Percentiles rank a stretch among this genome's conserved stretches.
These are phyloP conservation scores for Tephrocybe rancida DNA, from an alignment of 768 basidiomycete species.

Conservation along the genomic window DNA sequence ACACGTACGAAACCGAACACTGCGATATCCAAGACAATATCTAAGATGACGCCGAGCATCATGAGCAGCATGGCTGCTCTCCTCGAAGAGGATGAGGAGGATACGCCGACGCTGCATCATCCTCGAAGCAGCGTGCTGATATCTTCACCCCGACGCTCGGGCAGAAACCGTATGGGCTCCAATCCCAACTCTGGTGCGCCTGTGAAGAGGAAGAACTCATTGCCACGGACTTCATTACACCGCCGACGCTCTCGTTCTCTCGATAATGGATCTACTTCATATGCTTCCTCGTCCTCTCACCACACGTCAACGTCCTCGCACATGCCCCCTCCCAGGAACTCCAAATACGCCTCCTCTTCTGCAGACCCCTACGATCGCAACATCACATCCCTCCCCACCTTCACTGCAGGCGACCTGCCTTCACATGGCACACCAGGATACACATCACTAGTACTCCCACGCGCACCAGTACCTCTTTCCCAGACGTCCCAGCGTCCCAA, in stretches of 20 bases:
- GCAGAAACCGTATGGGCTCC: slow-evolving; percentile 11
- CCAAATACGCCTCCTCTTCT: slow-evolving; percentile 25
- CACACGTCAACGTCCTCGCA: slow-evolving; percentile 8
- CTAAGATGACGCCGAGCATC: slow-evolving; percentile 39
- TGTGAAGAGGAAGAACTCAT: slow-evolving; percentile 3
- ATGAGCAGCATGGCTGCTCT: slow-evolving; percentile 56
- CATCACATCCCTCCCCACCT: slow-evolving; percentile 21
- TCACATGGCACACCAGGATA: slow-evolving; percentile 63
- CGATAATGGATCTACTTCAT: slow-evolving; percentile 9
- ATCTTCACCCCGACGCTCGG: slow-evolving; percentile 18
- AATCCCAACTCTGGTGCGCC: slow-evolving; percentile 5
- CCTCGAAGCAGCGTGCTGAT: slow-evolving; percentile 25
- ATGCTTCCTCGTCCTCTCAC: slow-evolving; percentile 13
- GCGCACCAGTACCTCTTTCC: slow-evolving; percentile 41
- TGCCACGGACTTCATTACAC: slow-evolving; percentile 3
- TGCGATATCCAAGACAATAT: slow-evolving; percentile 28
- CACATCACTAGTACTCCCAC: slow-evolving; percentile 55
- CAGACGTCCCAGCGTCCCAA: slow-evolving; percentile 19
- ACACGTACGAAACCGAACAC: slow-evolving; percentile 23
- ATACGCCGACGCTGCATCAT: slow-evolving; percentile 16
- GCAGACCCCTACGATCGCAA: slow-evolving; percentile 21
- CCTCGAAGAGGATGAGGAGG: slow-evolving; percentile 54
- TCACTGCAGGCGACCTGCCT: slow-evolving; percentile 37
- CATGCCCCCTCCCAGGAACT: slow-evolving; percentile 10
- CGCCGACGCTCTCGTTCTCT: slow-evolving; percentile 22